Evolutionary conservation across 495 filamentous ascomycete genomes (phyloP), one percentile per base, ranked within the genome.

Genomic region (Astrothelium subdiscretum): DNA sequence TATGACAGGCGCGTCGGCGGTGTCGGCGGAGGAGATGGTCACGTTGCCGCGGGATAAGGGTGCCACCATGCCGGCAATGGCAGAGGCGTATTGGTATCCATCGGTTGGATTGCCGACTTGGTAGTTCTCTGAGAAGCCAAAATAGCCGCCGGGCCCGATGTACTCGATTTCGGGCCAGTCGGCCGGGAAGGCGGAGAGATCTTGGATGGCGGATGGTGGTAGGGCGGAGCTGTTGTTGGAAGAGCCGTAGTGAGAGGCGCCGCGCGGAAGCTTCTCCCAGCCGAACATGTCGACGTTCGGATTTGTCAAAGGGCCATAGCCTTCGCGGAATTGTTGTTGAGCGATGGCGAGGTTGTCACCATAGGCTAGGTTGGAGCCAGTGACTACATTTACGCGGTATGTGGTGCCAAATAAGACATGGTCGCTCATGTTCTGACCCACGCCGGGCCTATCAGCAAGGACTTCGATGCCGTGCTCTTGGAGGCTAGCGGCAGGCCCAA

Each of bases 91-190:
- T 42, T 63, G 32, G 12, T 42, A 29, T 32, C 32, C 27, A 29
- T 58, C 48, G 31, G 69, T 73, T 26, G 67, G 58, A 42, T 59
- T 18, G 35, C n/a, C 31, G 20, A 57, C 24, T n/a, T 24, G 20
- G 22, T 12, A 35, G 32, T 60, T 59, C 0, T 60, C 26, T 8
- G 59, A 63, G 43, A 72, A 29, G 40, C 72, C 73, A 29, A 68
- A 51, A 48, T 59, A 74, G 63, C 68, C 67, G 52, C 26, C 57
- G 29, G 61, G 40, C 15, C 63, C 18, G 22, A 82, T 32, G 64
- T 77, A 81, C 70, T 84, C 80, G 22, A 83, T 63, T 31, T 85
- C 81, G 0, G 82, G 83, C 83, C 83, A 86, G 67, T 85, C 82
- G 0, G 60, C 8, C 0, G 82, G 77, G 57, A 80, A 80, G 38